Conservation (phyloP, 768 basidiomycete species). For the Termitomyces titanicus region DNA sequence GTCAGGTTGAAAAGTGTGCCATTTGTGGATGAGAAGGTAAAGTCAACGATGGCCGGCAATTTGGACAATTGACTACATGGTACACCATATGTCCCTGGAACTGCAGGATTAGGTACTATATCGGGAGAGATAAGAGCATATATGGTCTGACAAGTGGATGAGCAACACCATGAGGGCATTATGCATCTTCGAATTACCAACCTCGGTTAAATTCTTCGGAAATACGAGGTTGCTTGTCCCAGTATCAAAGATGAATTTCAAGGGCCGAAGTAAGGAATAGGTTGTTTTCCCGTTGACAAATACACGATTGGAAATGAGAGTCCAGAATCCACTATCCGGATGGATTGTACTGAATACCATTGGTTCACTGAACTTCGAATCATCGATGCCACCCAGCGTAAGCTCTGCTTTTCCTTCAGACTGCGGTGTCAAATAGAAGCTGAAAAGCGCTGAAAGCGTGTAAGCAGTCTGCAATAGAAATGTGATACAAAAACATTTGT, state of each 20-base stretch:
- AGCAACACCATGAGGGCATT: conserved; percentile 3
- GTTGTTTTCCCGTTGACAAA: conserved; percentile 51
- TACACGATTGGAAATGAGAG: conserved; percentile 38
- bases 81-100: conserved; percentile 54
- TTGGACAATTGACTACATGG: conserved; percentile 41
- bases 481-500: neutral
- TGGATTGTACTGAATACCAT: conserved; percentile 6
- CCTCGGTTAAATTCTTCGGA: conserved; percentile 43
- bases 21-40: conserved; percentile 44
- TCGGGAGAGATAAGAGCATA: conserved; percentile 53
- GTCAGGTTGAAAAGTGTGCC: conserved; percentile 51
- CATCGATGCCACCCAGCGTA: conserved; percentile 50
- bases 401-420: conserved; percentile 48
- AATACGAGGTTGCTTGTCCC: conserved; percentile 56
- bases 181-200: conserved; percentile 10
- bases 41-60: conserved; percentile 46
- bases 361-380: conserved; percentile 43
- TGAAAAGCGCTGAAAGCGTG: conserved; percentile 38
- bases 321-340: conserved; percentile 31
- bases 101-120: conserved; percentile 45
- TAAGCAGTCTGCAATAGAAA: neutral
- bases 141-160: conserved; percentile 34
- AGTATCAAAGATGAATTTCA: conserved; percentile 50
- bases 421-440: conserved; percentile 46
- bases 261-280: conserved; percentile 29